Percentiles rank a stretch among this genome's conserved stretches.
These are phyloP conservation scores for Mrakiaceae sp. DNA, from an alignment of 1,284 basidiomycete genomes.

Conservation along the genomic window DNA sequence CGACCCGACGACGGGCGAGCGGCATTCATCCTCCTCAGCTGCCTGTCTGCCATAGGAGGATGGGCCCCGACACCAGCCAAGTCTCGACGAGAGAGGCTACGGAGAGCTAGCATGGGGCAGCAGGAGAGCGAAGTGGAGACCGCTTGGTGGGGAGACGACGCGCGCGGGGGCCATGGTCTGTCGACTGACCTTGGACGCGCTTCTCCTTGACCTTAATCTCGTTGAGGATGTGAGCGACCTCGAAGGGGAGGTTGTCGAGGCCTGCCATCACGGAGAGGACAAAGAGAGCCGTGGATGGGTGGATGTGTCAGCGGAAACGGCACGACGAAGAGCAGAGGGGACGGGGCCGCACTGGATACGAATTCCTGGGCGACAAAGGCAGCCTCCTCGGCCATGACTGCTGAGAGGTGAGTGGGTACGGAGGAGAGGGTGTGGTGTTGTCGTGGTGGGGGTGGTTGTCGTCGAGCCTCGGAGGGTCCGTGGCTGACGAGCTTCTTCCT, in stretches of 20 bases:
- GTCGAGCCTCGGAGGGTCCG: background rate
- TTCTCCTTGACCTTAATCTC: constrained; percentile 49
- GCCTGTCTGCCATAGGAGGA: too few relatives aligned
- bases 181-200: constrained; percentile 27
- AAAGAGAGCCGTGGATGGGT: background rate
- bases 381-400: constrained; percentile 16
- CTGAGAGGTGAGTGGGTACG: background rate
- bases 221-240: constrained; percentile 56
- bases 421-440: background rate
- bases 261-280: constrained; percentile 35
- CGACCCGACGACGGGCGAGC: too few relatives aligned
- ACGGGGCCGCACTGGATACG: constrained; percentile 8
- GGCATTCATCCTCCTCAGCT: background rate
- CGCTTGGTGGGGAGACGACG: too few relatives aligned
- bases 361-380: constrained; percentile 17
- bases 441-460: background rate
- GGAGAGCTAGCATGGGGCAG: too few relatives aligned
- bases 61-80: too few relatives aligned
- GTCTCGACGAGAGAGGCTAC: too few relatives aligned
- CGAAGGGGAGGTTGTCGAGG: constrained; percentile 61
- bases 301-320: background rate
- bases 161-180: too few relatives aligned
- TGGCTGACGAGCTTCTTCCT: background rate
- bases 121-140: too few relatives aligned
- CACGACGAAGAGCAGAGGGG: background rate